Base-by-base conservation (phyloP, 768 basidiomycete genomes). In the Multifurca ochricompacta region DNA sequence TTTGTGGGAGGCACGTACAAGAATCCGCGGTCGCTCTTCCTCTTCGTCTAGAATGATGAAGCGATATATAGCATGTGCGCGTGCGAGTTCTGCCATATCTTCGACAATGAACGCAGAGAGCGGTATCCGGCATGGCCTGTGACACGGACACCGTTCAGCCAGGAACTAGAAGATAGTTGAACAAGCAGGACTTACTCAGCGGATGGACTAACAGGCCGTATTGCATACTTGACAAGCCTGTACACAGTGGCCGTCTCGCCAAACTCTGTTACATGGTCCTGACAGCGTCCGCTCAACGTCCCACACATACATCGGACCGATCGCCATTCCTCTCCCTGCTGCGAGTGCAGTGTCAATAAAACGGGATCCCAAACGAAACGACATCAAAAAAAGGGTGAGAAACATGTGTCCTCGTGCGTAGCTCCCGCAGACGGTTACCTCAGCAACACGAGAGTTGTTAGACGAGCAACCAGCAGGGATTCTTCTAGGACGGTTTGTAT, bases 401-500 rank as follows among this genome's bases (percentile, higher is more conserved):
- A 40, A 61, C 48, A 75, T 97, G 85, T 96, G 70, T 72, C 71
- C 85, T 80, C 83, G 76, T 78, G 74, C 75, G 94, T 97, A 97
- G 94, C 92, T 81, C 87, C 79, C 81, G 76, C 67, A 59, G 75
- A 79, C 77, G 76, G 80, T 65, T 63, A 71, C 77, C 87, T 90
- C 71, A 64, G 64, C 75, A 75, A 74, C 75, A 77, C 71, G 82
- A 80, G 86, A 84, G 91, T 93, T 94, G 91, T 94, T 91, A 79
- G 76, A 73, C 74, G 77, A 80, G 81, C 65, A 71, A 71, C 67
- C 56, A 59, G 64, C 53, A 57, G 50, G 46, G 61, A 58, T 85
- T 72, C 42, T 72, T 95, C 64, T 96, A 66, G 94, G 94, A 90
- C 87, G 78, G 60, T 71, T 87, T 85, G 92, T 94, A 98, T 98